These are phyloP conservation scores for Isoetes taiwanensis DNA, from an alignment of 75 land plant species.

Conservation along the genomic window DNA sequence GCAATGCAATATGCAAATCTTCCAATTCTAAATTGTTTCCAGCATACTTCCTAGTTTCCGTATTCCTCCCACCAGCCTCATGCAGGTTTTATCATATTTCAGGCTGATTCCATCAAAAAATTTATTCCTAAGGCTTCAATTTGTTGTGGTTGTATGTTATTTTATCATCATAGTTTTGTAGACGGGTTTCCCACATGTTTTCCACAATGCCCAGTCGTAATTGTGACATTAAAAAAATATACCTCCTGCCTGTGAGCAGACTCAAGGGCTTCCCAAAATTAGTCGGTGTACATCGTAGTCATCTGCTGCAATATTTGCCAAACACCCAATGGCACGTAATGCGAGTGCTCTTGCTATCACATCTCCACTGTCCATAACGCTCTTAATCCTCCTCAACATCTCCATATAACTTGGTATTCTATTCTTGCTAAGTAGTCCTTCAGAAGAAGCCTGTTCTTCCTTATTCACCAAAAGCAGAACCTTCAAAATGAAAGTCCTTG, in stretches of 20 bases:
- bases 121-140: background rate
- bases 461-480: conserved; percentile 27
- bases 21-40: too few relatives aligned
- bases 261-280: conserved; percentile 35
- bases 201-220: background rate
- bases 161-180: background rate
- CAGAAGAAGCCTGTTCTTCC: background rate
- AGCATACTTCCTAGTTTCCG: too few relatives aligned
- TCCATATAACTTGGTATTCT: conserved; percentile 42
- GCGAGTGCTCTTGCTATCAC: conserved; percentile 42
- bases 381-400: conserved; percentile 48
- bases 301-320: conserved; percentile 57
- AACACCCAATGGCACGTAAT: conserved; percentile 63
- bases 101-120: background rate
- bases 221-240: background rate
- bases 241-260: conserved; percentile 65
- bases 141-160: background rate
- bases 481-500: conserved; percentile 30
- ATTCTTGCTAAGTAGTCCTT: conserved; percentile 35
- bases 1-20: too few relatives aligned
- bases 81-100: background rate
- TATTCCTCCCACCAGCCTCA: too few relatives aligned
- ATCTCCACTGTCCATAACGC: conserved; percentile 52
- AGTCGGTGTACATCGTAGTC: conserved; percentile 46
- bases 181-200: background rate